Percentiles rank a stretch among this genome's conserved stretches.
These are phyloP conservation scores for Kodamaea anthophila DNA, from an alignment of 1,139 yeast genomes.

Conservation along the genomic window DNA sequence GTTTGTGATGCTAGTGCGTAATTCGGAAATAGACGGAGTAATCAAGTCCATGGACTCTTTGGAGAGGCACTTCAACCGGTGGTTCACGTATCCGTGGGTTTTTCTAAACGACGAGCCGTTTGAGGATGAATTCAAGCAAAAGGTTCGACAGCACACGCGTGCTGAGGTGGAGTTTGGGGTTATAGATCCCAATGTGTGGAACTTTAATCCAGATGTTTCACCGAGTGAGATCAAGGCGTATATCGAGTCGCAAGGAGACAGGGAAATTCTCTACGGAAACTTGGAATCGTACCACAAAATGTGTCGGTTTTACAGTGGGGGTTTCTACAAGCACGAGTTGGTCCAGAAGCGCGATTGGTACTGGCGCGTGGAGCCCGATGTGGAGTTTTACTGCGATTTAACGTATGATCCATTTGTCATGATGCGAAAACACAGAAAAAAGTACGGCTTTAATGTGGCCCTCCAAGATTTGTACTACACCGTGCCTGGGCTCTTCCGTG, in stretches of 20 bases:
- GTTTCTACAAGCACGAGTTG: conserved; percentile 69
- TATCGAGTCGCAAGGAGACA: conserved; percentile 68
- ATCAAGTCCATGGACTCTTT: conserved; percentile 61
- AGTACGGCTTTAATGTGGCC: conserved; percentile 77
- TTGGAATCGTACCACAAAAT: conserved; percentile 67
- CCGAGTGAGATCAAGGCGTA: conserved; percentile 39
- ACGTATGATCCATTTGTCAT: conserved; percentile 86
- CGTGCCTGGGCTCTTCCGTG: conserved; percentile 71
- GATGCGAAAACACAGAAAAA: conserved; percentile 64
- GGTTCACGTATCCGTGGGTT: conserved; percentile 88
- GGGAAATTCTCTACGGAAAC: conserved; percentile 76
- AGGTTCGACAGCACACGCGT: conserved; percentile 44
- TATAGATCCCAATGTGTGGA: conserved; percentile 64
- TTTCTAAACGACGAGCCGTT: conserved; percentile 78
- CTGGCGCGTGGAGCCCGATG: conserved; percentile 93
- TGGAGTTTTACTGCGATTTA: conserved; percentile 80
- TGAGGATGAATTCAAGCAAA: conserved; percentile 50
- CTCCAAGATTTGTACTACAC: conserved; percentile 73
- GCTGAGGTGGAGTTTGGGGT: conserved; percentile 65
- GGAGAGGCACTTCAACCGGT: conserved; percentile 83
- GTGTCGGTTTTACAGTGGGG: conserved; percentile 74
- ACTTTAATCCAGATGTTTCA: conserved; percentile 32
- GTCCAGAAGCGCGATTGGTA: conserved; percentile 73
- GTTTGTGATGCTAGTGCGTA: conserved; percentile 75
- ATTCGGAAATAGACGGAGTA: conserved; percentile 66